Base-by-base conservation (phyloP, 2,329 filamentous ascomycete genomes). In the Xylaria sp. region DNA sequence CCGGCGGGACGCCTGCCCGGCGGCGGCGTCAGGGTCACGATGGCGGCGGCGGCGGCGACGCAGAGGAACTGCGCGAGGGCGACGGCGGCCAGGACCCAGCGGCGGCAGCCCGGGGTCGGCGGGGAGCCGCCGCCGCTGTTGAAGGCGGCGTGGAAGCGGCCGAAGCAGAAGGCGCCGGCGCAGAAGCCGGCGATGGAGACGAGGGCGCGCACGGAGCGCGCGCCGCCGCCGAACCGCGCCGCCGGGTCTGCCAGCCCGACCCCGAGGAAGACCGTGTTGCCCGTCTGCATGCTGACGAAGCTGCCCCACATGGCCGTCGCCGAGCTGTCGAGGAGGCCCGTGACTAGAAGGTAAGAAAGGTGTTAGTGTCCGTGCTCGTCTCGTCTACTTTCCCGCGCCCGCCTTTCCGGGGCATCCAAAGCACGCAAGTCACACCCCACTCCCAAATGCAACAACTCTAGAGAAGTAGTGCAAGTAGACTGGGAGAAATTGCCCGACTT, bases 211-310 rank as follows among this genome's bases (percentile, higher is more conserved):
- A 49, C 43, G 39, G 39, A 49, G n/a, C 47, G 47, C 20, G 9
- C 24, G 24, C 9, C n/a, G n/a, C n/a, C n/a, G n/a, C n/a, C n/a
- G n/a, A n/a, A n/a, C n/a, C n/a, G n/a, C n/a, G n/a, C n/a, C n/a
- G n/a, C 20, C 20, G 46, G 46, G 19, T 39, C 46, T 6, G 47
- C 47, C 21, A 49, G 22, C 20, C 47, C 47, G 21, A 49, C 17
- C 1, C 21, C 47, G 2, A 49, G 39, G 47, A 34, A 49, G 8
- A 49, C 47, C 39, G 47, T 49, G 39, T 49, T 49, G 18, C 47
- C 47, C 21, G 47, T 49, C 24, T 49, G 47, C 47, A 49, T 49
- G 21, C 26, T 34, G 2, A 49, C 47, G 24, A 49, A 49, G n/a
- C 21, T 37, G 38, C 39, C 39, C 47, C 47, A 49, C 1, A 43